phyloP scores from a whole-genome alignment of 2,329 filamentous ascomycete genomes.

The Pseudofabraea citricarpa region DNA sequence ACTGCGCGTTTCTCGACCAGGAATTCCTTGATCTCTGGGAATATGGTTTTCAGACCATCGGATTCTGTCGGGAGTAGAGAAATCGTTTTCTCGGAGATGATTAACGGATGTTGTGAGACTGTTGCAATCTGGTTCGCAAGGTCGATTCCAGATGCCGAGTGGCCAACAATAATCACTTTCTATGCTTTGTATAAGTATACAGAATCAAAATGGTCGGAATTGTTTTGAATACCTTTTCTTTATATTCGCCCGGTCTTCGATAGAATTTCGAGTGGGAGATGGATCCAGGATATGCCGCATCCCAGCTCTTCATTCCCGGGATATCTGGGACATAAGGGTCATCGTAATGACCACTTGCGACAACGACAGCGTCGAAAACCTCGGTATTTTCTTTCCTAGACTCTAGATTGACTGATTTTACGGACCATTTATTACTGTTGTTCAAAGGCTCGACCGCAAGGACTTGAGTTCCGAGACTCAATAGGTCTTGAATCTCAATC shows the following conservation, averaged over 20 bases:
- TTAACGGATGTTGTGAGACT: conserved; percentile 51
- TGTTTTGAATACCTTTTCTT: conserved; percentile 42
- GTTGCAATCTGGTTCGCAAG: conserved; percentile 70
- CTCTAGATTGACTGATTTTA: neutral
- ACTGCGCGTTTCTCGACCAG: conserved; percentile 49
- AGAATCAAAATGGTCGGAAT: too few relatives aligned
- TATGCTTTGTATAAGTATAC: too few relatives aligned
- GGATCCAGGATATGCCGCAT: conserved; percentile 48
- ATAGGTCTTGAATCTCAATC: conserved; percentile 55
- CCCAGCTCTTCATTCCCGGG: conserved; percentile 51
- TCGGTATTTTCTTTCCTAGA: neutral
- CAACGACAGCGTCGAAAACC: conserved; percentile 62
- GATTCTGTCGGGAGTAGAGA: conserved; percentile 25
- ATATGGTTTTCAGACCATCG: too few relatives aligned
- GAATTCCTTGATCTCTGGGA: conserved; percentile 48
- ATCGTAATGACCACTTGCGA: conserved; percentile 69
- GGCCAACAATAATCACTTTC: conserved; percentile 77
- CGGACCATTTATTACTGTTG: conserved; percentile 49
- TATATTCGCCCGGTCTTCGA: conserved; percentile 56
- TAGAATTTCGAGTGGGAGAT: conserved; percentile 76
- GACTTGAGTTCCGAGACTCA: conserved; percentile 67
- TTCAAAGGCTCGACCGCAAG: conserved; percentile 12
- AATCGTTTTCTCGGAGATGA: conserved; percentile 54
- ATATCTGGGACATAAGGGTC: conserved; percentile 61
- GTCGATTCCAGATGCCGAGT: conserved; percentile 76